phyloP scores from a whole-genome alignment of 2,329 filamentous ascomycete genomes.

The Pseudopyricularia javanii region DNA sequence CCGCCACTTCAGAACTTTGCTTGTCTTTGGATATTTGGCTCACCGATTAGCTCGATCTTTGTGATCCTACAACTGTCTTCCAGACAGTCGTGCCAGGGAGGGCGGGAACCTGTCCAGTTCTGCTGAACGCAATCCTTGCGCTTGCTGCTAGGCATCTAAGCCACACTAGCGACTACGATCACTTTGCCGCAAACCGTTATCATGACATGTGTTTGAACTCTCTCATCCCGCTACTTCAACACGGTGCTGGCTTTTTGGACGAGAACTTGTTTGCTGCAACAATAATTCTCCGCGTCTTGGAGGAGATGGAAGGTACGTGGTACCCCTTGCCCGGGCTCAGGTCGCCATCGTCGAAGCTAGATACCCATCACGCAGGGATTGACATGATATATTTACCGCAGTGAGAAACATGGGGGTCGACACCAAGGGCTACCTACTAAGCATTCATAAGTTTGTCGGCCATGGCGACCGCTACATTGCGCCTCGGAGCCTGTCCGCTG shows the following conservation, averaged over 20 bases:
- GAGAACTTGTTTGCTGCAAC: conserved; percentile 41
- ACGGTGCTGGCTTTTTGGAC: conserved; percentile 25
- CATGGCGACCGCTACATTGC: conserved; percentile 24
- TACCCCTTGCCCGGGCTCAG: conserved; percentile 6
- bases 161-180: conserved; percentile 32
- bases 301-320: conserved; percentile 31
- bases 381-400: conserved; percentile 5
- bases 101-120: conserved; percentile 34
- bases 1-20: background rate
- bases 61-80: conserved; percentile 32
- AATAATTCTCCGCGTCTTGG: conserved; percentile 43
- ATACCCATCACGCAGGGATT: conserved; percentile 10
- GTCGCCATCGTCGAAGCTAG: conserved; percentile 4
- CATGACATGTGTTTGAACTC: conserved; percentile 39
- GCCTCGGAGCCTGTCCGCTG: conserved; percentile 31
- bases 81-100: conserved; percentile 38
- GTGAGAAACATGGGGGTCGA: conserved; percentile 29
- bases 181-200: conserved; percentile 36
- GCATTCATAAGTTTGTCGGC: conserved; percentile 33
- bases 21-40: background rate
- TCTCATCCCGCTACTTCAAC: conserved; percentile 32
- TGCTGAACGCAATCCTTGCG: conserved; percentile 45
- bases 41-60: conserved; percentile 24
- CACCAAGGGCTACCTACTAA: conserved; percentile 31
- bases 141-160: conserved; percentile 42